phyloP scores from a whole-genome alignment of 2,329 filamentous ascomycete species.

The Beauveria asiatica region DNA sequence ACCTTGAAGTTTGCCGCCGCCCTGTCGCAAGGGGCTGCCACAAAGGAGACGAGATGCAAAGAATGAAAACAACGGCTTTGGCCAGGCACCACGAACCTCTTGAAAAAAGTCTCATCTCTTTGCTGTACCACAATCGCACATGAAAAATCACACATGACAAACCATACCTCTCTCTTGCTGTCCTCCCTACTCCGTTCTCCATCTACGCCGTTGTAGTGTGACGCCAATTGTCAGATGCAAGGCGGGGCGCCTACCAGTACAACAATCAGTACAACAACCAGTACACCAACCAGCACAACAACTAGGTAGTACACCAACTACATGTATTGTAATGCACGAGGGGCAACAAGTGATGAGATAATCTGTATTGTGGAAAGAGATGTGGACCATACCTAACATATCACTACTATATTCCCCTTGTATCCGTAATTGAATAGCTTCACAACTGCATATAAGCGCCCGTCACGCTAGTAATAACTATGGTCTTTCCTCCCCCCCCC shows the following conservation, averaged over 20 bases:
- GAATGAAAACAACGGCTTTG: not conserved
- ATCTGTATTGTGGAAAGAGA: no score
- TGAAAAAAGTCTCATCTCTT: not conserved
- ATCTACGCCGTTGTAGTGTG: not conserved
- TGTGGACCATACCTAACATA: not conserved
- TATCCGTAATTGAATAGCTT: not conserved
- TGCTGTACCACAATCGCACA: not conserved
- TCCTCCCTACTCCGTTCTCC: not conserved
- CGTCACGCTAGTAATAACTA: no score
- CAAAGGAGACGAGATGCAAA: not conserved
- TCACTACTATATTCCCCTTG: not conserved
- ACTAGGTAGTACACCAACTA: no score
- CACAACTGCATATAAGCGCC: not conserved
- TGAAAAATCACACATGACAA: not conserved
- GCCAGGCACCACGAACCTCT: not conserved
- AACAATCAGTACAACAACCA: not conserved
- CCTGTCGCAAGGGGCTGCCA: slow-evolving; percentile 1
- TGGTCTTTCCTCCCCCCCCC: no score
- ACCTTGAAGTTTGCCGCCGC: slow-evolving; percentile 2
- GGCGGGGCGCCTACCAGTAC: not conserved
- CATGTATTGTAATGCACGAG: not conserved
- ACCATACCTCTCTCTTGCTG: not conserved
- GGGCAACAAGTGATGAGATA: no score
- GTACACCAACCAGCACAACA: not conserved
- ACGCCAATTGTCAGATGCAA: not conserved